Evolutionary conservation across 805 yeast genomes (phyloP), one percentile per base, ranked within the genome.

Genomic region (Debaryomyces castellii): DNA sequence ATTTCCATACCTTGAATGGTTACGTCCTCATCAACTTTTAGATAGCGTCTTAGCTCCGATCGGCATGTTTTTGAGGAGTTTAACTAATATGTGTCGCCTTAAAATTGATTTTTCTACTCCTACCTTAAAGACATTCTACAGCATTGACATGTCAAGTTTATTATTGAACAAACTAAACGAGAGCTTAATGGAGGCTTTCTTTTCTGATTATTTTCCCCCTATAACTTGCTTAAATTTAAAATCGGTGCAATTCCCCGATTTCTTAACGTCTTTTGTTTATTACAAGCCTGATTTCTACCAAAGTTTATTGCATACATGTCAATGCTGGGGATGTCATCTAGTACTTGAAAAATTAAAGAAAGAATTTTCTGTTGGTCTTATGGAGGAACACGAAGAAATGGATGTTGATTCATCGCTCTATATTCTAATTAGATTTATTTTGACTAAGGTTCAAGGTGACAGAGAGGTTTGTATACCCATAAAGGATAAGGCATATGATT

Each of bases 381-480:
- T 49, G 17, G 55, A 54, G 8, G 52, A 47, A 14, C 45, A 41
- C 10, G 39, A 43, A 11, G 58, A 50, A 11, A 38, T 53, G 42
- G 62, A 60, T 44, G 45, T 54, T 12, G 67, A 66, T 46, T 57
- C 64, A 9, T 53, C 67, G 10, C 62, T 56, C 44, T 68, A 63
- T 47, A 51, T 61, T 40, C 46, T 67, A 28, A 57, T 68, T 21
- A 72, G 71, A 7, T 63, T 58, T 46, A 61, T 67, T 9, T 47
- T 68, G 22, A 66, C 66, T 4, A 63, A 66, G 48, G 49, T 67
- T 18, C 72, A 64, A 51, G 60, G 64, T 1, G 72, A 67, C 46
- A 48, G 73, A 47, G 70, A 66, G 52, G 67, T 66, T 8, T 66
- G 67, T 49, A 59, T 59, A 9, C 71, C 71, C 5, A 64, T 64